A percentile compares a stretch with the other conserved stretches of the same genome.
Conservation (phyloP, 192 early-diverging fungal genomes). For the Coemansia sp. region DNA sequence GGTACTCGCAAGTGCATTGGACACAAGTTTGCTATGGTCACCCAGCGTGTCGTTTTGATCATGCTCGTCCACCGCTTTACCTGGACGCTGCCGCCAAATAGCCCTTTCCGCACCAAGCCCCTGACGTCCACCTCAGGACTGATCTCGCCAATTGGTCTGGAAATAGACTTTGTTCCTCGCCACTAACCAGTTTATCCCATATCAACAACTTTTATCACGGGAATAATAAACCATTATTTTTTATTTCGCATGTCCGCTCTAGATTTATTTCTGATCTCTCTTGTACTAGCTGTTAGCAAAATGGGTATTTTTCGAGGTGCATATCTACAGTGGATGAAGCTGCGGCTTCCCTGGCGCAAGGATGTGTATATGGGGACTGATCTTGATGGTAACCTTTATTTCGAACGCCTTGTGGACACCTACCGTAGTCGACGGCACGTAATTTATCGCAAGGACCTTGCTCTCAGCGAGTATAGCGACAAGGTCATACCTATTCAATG, state of each 20-base stretch:
- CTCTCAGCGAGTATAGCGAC: constrained; percentile 40
- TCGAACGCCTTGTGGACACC: constrained; percentile 32
- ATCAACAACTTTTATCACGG: background rate
- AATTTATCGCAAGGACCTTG: constrained; percentile 25
- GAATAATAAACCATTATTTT: background rate
- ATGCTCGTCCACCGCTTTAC: constrained; percentile 53
- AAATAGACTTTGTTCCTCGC: constrained; percentile 24
- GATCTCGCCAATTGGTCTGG: constrained; percentile 43
- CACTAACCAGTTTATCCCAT: constrained; percentile 6
- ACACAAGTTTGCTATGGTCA: constrained; percentile 59
- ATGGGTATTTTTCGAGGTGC: constrained; percentile 13
- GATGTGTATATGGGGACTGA: constrained; percentile 37
- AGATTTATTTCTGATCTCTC: background rate
- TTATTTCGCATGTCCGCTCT: background rate
- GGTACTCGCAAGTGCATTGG: constrained; percentile 62
- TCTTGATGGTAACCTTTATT: constrained; percentile 50
- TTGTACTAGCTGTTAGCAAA: background rate
- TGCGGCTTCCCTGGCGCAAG: constrained; percentile 49
- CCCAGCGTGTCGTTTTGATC: constrained; percentile 59
- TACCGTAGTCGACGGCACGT: constrained; percentile 34
- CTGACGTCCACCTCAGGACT: constrained; percentile 35
- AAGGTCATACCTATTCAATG: constrained; percentile 49
- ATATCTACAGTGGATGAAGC: constrained; percentile 42
- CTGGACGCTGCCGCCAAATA: constrained; percentile 41
- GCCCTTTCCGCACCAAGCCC: constrained; percentile 32